phyloP scores from a whole-genome alignment of 805 yeast genomes.

The Metschnikowia gelsemii region DNA sequence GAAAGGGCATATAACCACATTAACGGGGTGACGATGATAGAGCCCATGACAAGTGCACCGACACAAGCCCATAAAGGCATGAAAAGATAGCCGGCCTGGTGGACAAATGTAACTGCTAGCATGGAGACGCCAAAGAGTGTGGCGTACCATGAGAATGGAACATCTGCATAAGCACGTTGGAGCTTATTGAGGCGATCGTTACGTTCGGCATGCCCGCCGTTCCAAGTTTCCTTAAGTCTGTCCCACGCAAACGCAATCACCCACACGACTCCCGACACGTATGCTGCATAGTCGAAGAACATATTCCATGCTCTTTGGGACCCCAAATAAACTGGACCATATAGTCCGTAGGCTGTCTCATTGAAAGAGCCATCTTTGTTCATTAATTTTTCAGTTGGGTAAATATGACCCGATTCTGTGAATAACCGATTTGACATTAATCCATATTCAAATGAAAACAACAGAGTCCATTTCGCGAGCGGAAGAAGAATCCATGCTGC shows the following conservation, averaged over 20 bases:
- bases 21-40: slow-evolving; percentile 48
- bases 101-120: slow-evolving; percentile 9
- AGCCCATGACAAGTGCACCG: slow-evolving; percentile 45
- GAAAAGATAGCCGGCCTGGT: slow-evolving; percentile 27
- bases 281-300: slow-evolving; percentile 54
- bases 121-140: slow-evolving; percentile 35
- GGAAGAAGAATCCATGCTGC: slow-evolving; percentile 53
- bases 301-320: slow-evolving; percentile 51
- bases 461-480: slow-evolving; percentile 44
- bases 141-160: slow-evolving; percentile 47
- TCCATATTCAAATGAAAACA: slow-evolving; percentile 34
- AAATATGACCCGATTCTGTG: slow-evolving; percentile 34
- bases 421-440: slow-evolving; percentile 49
- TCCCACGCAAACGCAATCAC: slow-evolving; percentile 38
- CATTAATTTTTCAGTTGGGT: slow-evolving; percentile 44
- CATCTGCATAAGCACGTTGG: slow-evolving; percentile 38
- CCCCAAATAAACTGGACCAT: slow-evolving; percentile 49
- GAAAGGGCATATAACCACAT: slow-evolving; percentile 51
- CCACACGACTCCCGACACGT: slow-evolving; percentile 49
- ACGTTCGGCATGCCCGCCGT: slow-evolving; percentile 17
- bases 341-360: slow-evolving; percentile 43
- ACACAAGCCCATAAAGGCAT: slow-evolving; percentile 47
- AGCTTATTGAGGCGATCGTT: slow-evolving; percentile 46
- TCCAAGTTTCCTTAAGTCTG: slow-evolving; percentile 12
- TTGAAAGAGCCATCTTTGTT: slow-evolving; percentile 42